Percentiles rank a stretch among this genome's conserved stretches.
Evolutionary conservation across 2,329 filamentous ascomycete genomes (phyloP).

Genomic region (Alternaria viburni): DNA sequence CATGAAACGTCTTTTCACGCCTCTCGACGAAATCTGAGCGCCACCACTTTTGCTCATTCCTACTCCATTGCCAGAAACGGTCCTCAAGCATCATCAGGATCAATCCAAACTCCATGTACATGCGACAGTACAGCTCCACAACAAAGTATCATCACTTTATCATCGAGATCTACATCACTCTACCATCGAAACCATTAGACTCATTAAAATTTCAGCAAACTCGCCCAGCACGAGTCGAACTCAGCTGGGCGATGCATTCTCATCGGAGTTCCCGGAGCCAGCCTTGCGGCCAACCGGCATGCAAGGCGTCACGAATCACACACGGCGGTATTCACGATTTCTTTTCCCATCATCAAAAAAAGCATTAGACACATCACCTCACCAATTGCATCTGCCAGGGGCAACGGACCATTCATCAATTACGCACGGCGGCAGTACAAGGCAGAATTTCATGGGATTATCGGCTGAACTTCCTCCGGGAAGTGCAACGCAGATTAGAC

Average conservation of each 20-base stretch:
- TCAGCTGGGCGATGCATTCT: slow-evolving; percentile 35
- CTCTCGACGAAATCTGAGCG: slow-evolving; percentile 49
- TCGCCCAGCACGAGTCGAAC: slow-evolving; percentile 16
- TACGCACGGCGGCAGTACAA: slow-evolving; percentile 9
- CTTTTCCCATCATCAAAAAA: slow-evolving; percentile 35
- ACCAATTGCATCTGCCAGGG: slow-evolving; percentile 42
- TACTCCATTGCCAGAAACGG: slow-evolving; percentile 2
- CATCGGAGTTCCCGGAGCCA: slow-evolving; percentile 36
- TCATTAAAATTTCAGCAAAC: slow-evolving; percentile 20
- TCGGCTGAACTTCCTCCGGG: slow-evolving; percentile 20
- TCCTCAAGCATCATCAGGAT: slow-evolving; percentile 2
- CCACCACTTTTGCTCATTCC: not conserved
- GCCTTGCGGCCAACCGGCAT: slow-evolving; percentile 9
- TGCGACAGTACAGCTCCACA: slow-evolving; percentile 16
- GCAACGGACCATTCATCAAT: slow-evolving; percentile 26
- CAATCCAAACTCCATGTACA: slow-evolving; percentile 4
- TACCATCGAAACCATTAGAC: slow-evolving; percentile 14
- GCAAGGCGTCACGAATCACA: slow-evolving; percentile 26
- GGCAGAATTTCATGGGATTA: slow-evolving; percentile 21
- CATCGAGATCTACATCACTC: slow-evolving; percentile 21
- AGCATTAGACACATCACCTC: slow-evolving; percentile 45
- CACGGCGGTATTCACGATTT: slow-evolving; percentile 29
- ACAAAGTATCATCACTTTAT: slow-evolving; percentile 28
- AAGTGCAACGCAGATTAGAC: slow-evolving; percentile 32
- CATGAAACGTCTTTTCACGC: slow-evolving; percentile 74